phyloP scores from a whole-genome alignment of 75 land plant genomes.

The Selaginella moellendorffii region DNA sequence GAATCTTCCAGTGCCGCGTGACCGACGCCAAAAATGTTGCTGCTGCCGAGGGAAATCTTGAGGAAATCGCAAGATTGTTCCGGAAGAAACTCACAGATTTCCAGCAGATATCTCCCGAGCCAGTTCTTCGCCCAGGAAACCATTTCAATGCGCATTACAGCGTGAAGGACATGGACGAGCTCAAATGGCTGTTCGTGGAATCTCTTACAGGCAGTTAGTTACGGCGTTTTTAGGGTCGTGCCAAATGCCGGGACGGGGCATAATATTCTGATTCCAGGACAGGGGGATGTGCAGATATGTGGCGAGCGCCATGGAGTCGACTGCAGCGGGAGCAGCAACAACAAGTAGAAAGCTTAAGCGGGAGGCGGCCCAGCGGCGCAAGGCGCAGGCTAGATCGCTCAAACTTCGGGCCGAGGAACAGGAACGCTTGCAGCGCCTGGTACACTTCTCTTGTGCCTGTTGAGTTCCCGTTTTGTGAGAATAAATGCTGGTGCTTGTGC shows the following conservation, averaged over 20 bases:
- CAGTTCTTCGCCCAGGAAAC: too few species aligned
- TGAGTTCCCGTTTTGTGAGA: background rate
- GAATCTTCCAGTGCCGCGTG: too few species aligned
- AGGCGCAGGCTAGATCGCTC: slow-evolving; percentile 16
- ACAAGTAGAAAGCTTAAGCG: slow-evolving; percentile 19
- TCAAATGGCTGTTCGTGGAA: too few species aligned
- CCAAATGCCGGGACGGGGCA: background rate
- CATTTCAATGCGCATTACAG: too few species aligned
- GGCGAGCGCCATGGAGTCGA: background rate
- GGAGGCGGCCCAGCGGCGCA: slow-evolving; percentile 21
- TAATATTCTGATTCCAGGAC: background rate
- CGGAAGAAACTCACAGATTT: too few species aligned
- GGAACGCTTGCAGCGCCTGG: slow-evolving; percentile 20
- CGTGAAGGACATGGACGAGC: too few species aligned
- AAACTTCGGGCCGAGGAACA: slow-evolving; percentile 18
- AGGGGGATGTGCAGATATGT: background rate
- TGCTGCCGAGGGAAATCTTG: too few species aligned
- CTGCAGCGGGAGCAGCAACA: background rate
- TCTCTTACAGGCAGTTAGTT: too few species aligned
- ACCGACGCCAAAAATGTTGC: too few species aligned
- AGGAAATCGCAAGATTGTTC: too few species aligned
- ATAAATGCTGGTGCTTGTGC: background rate
- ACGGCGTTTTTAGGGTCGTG: background rate
- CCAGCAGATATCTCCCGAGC: too few species aligned
- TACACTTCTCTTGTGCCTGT: background rate